Evolutionary conservation across 768 basidiomycete genomes (phyloP).

Genomic region (Xerocomus potaroensis): DNA sequence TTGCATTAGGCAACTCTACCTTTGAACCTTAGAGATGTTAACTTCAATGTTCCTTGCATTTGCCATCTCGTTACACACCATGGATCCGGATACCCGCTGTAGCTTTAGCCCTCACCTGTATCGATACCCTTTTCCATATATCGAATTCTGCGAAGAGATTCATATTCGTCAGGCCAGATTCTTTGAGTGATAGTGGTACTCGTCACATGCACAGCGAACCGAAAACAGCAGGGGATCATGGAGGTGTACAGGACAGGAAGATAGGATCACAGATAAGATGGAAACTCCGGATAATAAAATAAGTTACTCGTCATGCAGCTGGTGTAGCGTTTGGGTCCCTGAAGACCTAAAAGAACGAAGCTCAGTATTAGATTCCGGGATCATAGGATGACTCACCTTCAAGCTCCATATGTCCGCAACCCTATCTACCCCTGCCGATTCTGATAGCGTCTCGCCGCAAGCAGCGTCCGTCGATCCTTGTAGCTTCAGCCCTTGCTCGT

Average conservation of each 20-base stretch:
- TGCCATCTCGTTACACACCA: neutral
- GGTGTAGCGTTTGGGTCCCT: slow-evolving; percentile 38
- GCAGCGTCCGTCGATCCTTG: slow-evolving; percentile 45
- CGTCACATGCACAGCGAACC: neutral
- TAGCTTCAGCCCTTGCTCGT: slow-evolving; percentile 91
- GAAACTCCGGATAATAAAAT: slow-evolving; percentile 14
- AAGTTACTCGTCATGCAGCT: slow-evolving; percentile 24
- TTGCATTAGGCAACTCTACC: slow-evolving; percentile 6
- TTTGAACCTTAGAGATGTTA: too few species aligned
- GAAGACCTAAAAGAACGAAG: slow-evolving; percentile 34
- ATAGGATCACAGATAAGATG: slow-evolving; percentile 8
- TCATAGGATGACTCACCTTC: slow-evolving; percentile 44
- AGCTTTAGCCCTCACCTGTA: slow-evolving; percentile 14
- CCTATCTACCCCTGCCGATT: slow-evolving; percentile 38
- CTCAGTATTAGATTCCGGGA: neutral
- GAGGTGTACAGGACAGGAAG: slow-evolving; percentile 9
- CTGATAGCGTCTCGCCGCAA: slow-evolving; percentile 29
- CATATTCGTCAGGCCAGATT: too few species aligned
- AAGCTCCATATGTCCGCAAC: slow-evolving; percentile 74
- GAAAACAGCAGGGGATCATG: slow-evolving; percentile 5
- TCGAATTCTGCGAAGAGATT: slow-evolving; percentile 16
- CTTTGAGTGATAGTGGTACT: neutral
- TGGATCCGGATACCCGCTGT: slow-evolving; percentile 7
- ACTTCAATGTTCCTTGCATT: too few species aligned
- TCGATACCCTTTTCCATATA: slow-evolving; percentile 18